Percentiles rank a stretch among this genome's conserved stretches.
Conservation (phyloP, 495 filamentous ascomycete species). For the Penicillium paradoxum region DNA sequence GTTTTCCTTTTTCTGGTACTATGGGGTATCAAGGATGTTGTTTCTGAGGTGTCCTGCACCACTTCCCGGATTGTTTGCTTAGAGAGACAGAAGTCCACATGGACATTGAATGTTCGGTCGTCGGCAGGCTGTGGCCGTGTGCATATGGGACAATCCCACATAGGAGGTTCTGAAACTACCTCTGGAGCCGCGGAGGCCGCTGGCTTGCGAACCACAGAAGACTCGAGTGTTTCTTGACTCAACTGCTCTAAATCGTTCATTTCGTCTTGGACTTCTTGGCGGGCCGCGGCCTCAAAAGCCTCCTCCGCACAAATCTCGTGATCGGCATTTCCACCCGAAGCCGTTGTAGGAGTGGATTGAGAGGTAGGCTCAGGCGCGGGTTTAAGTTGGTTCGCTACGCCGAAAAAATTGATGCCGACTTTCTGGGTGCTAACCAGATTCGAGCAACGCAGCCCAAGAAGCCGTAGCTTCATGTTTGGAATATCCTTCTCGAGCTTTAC, state of each 20-base stretch:
- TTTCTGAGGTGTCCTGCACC: constrained; percentile 46
- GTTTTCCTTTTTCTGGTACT: constrained; percentile 29
- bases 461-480: constrained; percentile 69
- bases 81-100: constrained; percentile 92
- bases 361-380: constrained; percentile 1
- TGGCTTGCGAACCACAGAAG: neutral
- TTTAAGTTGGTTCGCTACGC: constrained; percentile 35
- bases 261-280: constrained; percentile 61
- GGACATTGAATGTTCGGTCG: constrained; percentile 80
- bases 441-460: constrained; percentile 87
- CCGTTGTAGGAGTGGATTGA: neutral
- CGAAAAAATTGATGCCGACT: constrained; percentile 74
- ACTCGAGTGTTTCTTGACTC: constrained; percentile 50
- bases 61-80: constrained; percentile 78
- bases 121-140: constrained; percentile 63
- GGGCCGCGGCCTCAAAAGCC: constrained; percentile 61
- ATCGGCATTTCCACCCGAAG: constrained; percentile 25
- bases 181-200: neutral
- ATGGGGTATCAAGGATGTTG: neutral
- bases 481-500: constrained; percentile 82
- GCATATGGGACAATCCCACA: constrained; percentile 90
- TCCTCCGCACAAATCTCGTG: constrained; percentile 68
- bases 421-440: constrained; percentile 82
- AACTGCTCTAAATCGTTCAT: constrained; percentile 58
- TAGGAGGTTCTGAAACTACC: constrained; percentile 30